These are phyloP conservation scores for Solanum chaucha DNA, from an alignment of 257 asterid genomes.

Conservation along the genomic window DNA sequence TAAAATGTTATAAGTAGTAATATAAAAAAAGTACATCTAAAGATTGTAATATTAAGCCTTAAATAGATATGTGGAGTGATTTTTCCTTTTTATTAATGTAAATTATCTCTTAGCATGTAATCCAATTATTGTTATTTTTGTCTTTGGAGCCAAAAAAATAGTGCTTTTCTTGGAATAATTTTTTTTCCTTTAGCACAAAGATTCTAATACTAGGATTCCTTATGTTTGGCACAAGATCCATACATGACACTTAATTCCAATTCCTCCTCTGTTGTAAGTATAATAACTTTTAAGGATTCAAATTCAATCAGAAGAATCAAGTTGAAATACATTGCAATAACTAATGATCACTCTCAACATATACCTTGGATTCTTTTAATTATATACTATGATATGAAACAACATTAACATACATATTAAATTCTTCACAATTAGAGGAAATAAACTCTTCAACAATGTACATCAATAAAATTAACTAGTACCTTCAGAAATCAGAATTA, in stretches of 20 bases:
- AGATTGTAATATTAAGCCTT: too few species aligned
- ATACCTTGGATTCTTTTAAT: neutral
- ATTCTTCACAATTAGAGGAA: neutral
- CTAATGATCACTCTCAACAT: neutral
- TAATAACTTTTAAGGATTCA: neutral
- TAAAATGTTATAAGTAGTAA: too few species aligned
- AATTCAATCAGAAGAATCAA: neutral
- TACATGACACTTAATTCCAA: neutral
- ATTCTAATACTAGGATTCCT: neutral
- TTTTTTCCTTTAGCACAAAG: neutral
- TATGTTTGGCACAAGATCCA: neutral
- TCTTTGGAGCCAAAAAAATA: neutral
- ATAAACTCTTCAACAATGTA: neutral
- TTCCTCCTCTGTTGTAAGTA: neutral
- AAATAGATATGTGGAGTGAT: too few species aligned
- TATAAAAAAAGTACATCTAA: too few species aligned
- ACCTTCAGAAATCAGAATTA: neutral
- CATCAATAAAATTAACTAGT: neutral
- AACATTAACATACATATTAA: neutral
- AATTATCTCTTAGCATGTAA: neutral
- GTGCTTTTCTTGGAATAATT: neutral
- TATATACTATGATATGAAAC: neutral
- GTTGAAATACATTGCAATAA: neutral
- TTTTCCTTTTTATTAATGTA: too few species aligned
- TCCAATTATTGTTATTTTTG: neutral